These are phyloP conservation scores for Curvularia lunata DNA, from an alignment of 2,329 filamentous ascomycete genomes.

Conservation along the genomic window DNA sequence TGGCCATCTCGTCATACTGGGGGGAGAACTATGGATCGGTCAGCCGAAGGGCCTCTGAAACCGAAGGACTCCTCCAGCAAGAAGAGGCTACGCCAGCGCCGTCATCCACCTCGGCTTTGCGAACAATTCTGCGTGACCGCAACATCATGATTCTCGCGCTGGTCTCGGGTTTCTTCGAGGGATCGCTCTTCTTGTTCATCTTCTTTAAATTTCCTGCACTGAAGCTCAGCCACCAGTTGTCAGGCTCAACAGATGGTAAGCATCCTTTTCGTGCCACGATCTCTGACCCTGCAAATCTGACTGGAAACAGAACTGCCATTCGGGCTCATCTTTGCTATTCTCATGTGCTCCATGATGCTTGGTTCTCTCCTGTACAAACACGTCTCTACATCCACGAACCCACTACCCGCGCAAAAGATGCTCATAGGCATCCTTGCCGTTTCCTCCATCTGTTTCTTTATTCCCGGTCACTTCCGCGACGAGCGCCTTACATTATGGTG, in stretches of 20 bases:
- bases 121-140: slow-evolving; percentile 48
- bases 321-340: slow-evolving; percentile 62
- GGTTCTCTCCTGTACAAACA: slow-evolving; percentile 63
- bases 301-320: slow-evolving; percentile 46
- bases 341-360: slow-evolving; percentile 66
- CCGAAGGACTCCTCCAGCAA: slow-evolving; percentile 34
- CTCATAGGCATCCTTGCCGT: slow-evolving; percentile 34
- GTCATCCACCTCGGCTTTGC: slow-evolving; percentile 31
- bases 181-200: slow-evolving; percentile 67
- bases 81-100: slow-evolving; percentile 31
- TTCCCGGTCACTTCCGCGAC: slow-evolving; percentile 50
- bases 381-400: slow-evolving; percentile 31
- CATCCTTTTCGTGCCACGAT: neutral
- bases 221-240: slow-evolving; percentile 43
- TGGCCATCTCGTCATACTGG: slow-evolving; percentile 58
- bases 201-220: slow-evolving; percentile 67
- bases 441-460: slow-evolving; percentile 40
- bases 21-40: slow-evolving; percentile 59
- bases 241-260: slow-evolving; percentile 38
- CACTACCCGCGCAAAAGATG: slow-evolving; percentile 37
- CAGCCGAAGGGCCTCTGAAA: slow-evolving; percentile 25
- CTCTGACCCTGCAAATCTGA: slow-evolving; percentile 10
- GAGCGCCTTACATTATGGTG: slow-evolving; percentile 61
- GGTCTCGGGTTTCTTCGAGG: slow-evolving; percentile 65
- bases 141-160: slow-evolving; percentile 60